Conservation (phyloP, 2,329 filamentous ascomycete genomes). For the Ophiocordyceps camponoti-leonardi region DNA sequence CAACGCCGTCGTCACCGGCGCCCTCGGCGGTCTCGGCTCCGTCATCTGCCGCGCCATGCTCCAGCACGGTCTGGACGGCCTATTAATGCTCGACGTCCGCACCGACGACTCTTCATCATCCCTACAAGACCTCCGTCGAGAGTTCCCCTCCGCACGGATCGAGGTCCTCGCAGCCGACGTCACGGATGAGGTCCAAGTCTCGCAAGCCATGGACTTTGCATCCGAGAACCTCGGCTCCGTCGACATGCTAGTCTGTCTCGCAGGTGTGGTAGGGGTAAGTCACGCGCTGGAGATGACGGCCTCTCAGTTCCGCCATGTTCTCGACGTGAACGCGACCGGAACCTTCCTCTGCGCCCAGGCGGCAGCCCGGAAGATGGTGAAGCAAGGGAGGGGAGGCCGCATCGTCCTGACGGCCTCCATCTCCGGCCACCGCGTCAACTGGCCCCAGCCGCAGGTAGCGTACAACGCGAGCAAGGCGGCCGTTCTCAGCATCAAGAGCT, state of each 20-base stretch:
- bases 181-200: constrained; percentile 6
- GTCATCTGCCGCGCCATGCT: constrained; percentile 47
- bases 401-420: constrained; percentile 54
- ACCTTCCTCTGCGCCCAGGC: constrained; percentile 55
- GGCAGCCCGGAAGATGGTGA: constrained; percentile 33
- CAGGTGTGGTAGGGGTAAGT: constrained; percentile 46
- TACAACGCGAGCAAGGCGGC: constrained; percentile 62
- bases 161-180: constrained; percentile 5
- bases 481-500: constrained; percentile 43
- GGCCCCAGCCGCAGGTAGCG: constrained; percentile 51
- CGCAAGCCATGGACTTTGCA: constrained; percentile 2
- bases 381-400: constrained; percentile 32
- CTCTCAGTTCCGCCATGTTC: constrained; percentile 38
- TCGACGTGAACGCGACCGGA: constrained; percentile 59
- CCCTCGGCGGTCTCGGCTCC: constrained; percentile 9
- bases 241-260: constrained; percentile 16
- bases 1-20: constrained; percentile 30
- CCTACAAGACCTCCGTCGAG: constrained; percentile 2
- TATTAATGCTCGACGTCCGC: constrained; percentile 44
- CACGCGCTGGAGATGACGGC: constrained; percentile 32
- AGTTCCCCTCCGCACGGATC: constrained; percentile 7
- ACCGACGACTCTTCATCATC: no score
- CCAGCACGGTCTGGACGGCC: constrained; percentile 44
- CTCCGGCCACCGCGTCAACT: constrained; percentile 52
- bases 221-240: constrained; percentile 5